Evolutionary conservation across 164 flowering plant species (phyloP).

Genomic region (Cinnamomum micranthum): DNA sequence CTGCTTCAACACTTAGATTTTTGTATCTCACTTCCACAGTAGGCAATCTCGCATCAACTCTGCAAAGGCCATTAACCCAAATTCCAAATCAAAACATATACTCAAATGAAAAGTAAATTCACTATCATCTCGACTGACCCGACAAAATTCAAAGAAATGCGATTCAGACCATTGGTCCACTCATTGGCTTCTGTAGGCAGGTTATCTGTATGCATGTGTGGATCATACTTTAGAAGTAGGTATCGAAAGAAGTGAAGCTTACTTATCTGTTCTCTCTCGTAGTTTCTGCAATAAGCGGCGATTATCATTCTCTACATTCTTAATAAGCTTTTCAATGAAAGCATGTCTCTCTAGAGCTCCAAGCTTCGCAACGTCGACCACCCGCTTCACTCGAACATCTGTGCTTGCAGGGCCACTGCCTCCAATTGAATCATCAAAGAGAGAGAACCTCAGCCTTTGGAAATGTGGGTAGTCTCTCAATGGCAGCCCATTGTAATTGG

Average conservation of each 20-base stretch:
- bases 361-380: slow-evolving; percentile 42
- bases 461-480: slow-evolving; percentile 56
- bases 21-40: slow-evolving; percentile 61
- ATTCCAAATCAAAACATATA: not conserved
- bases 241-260: slow-evolving; percentile 10
- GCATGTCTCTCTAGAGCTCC: slow-evolving; percentile 43
- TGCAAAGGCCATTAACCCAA: slow-evolving; percentile 5
- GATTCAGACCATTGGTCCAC: not conserved
- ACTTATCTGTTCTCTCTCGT: slow-evolving; percentile 57
- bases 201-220: not conserved
- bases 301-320: slow-evolving; percentile 62
- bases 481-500: slow-evolving; percentile 51
- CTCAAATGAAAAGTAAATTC: not conserved
- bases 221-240: not conserved
- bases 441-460: slow-evolving; percentile 48
- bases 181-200: too few species aligned
- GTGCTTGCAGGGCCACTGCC: not conserved
- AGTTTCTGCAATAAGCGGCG: slow-evolving; percentile 46
- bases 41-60: slow-evolving; percentile 63
- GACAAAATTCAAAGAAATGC: too few species aligned
- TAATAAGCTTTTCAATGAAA: slow-evolving; percentile 58
- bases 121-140: too few species aligned
- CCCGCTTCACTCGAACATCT: slow-evolving; percentile 15
- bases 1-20: slow-evolving; percentile 52
- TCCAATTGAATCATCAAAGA: slow-evolving; percentile 21